Conservation (phyloP, 352 stramenopile genomes). For the Pythium vanterpoolii region DNA sequence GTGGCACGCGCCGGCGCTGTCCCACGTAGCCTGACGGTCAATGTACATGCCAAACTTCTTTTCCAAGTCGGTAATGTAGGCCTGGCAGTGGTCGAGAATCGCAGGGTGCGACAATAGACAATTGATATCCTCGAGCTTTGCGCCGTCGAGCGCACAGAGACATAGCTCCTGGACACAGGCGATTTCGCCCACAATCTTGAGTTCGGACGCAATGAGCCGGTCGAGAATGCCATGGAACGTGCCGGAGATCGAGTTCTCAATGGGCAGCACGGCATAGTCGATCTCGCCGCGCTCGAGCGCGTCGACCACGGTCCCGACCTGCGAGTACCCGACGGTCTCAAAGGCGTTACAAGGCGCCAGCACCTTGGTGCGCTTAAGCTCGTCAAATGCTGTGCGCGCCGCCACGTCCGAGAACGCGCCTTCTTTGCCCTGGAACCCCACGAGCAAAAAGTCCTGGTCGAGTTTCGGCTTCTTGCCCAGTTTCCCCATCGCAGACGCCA, state of each 20-base stretch:
- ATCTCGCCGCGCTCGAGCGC: conserved; percentile 56
- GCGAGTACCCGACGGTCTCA: conserved; percentile 57
- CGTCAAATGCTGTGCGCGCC: conserved; percentile 48
- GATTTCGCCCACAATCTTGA: conserved; percentile 76
- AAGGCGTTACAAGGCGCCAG: conserved; percentile 47
- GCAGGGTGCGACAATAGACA: conserved; percentile 59
- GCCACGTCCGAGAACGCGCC: conserved; percentile 72
- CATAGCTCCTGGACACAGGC: conserved; percentile 63
- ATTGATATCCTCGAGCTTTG: conserved; percentile 43
- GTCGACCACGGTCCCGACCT: conserved; percentile 52
- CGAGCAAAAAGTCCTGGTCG: conserved; percentile 43
- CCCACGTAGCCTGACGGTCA: conserved; percentile 60
- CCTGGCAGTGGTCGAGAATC: conserved; percentile 63
- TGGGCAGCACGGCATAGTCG: conserved; percentile 55
- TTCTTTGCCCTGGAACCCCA: conserved; percentile 71
- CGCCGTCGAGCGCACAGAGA: conserved; percentile 42
- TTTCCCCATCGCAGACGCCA: neutral
- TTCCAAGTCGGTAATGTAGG: conserved; percentile 63
- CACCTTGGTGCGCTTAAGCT: conserved; percentile 41
- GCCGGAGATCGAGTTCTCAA: conserved; percentile 73
- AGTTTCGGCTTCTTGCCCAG: conserved; percentile 19
- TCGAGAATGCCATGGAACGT: conserved; percentile 75
- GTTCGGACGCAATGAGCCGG: conserved; percentile 50
- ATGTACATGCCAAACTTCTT: conserved; percentile 48
- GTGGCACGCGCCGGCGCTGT: conserved; percentile 62